phyloP scores from a whole-genome alignment of 2,329 filamentous ascomycete genomes.

The Calonectria leucothoes region DNA sequence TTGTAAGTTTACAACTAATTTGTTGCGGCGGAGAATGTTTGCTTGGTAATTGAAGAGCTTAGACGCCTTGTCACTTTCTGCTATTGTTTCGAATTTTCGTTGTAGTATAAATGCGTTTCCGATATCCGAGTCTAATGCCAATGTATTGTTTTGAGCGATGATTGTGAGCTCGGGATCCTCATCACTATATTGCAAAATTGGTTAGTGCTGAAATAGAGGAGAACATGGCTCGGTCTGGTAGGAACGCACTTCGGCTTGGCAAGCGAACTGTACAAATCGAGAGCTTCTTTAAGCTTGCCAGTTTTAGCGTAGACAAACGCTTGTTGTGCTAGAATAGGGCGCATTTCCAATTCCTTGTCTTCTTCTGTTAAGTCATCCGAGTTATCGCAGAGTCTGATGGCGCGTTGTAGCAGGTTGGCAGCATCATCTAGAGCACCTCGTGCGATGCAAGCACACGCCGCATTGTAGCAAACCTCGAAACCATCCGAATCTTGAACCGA shows the following conservation, averaged over 20 bases:
- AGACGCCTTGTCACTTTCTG: constrained; percentile 66
- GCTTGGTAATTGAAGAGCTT: constrained; percentile 79
- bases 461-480: constrained; percentile 87
- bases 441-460: constrained; percentile 79
- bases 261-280: constrained; percentile 70
- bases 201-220: constrained; percentile 37
- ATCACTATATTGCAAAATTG: constrained; percentile 59
- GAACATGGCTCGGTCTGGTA: not conserved
- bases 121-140: constrained; percentile 53
- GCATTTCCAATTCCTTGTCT: constrained; percentile 79
- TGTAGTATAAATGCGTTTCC: constrained; percentile 77
- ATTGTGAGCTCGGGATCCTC: constrained; percentile 74
- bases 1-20: constrained; percentile 72
- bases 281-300: constrained; percentile 74
- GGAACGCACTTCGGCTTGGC: constrained; percentile 68
- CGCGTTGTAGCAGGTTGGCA: constrained; percentile 74
- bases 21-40: constrained; percentile 67
- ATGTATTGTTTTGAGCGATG: constrained; percentile 74
- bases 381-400: constrained; percentile 77
- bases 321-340: constrained; percentile 82
- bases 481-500: constrained; percentile 73
- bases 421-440: constrained; percentile 74
- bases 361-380: constrained; percentile 79
- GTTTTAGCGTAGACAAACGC: constrained; percentile 76
- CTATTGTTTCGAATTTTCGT: constrained; percentile 67